Evolutionary conservation across 2,329 filamentous ascomycete genomes (phyloP).

Genomic region (Paecilomyces formosus): DNA sequence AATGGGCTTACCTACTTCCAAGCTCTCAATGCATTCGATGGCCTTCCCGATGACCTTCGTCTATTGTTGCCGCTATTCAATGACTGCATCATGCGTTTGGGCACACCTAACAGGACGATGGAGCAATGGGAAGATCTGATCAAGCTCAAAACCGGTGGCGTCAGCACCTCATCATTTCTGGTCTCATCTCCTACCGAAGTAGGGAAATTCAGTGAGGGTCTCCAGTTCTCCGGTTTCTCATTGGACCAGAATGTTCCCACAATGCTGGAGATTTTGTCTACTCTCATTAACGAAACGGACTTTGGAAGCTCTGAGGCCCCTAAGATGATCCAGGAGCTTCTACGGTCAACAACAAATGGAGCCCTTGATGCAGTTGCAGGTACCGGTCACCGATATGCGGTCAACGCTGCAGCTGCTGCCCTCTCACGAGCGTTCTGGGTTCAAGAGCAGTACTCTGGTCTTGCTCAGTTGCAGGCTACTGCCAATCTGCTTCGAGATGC

Average conservation of each 20-base stretch:
- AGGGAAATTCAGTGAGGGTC: slow-evolving; percentile 65
- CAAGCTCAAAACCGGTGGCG: slow-evolving; percentile 89
- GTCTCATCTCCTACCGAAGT: slow-evolving; percentile 69
- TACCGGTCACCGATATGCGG: slow-evolving; percentile 79
- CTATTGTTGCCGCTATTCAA: slow-evolving; percentile 83
- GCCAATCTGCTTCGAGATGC: slow-evolving; percentile 64
- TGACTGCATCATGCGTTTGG: slow-evolving; percentile 86
- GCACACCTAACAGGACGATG: slow-evolving; percentile 81
- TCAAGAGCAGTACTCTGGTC: slow-evolving; percentile 78
- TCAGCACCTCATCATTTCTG: slow-evolving; percentile 78
- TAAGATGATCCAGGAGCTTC: slow-evolving; percentile 72
- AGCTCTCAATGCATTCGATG: slow-evolving; percentile 70
- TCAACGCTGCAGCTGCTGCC: slow-evolving; percentile 73
- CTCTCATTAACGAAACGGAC: slow-evolving; percentile 76
- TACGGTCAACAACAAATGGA: slow-evolving; percentile 81
- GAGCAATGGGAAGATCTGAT: slow-evolving; percentile 93
- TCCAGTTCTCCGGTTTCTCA: slow-evolving; percentile 78
- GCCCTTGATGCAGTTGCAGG: slow-evolving; percentile 88
- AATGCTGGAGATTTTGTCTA: slow-evolving; percentile 81
- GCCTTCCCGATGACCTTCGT: slow-evolving; percentile 76
- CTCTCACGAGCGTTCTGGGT: slow-evolving; percentile 65
- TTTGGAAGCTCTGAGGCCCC: slow-evolving; percentile 79
- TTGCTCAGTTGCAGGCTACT: slow-evolving; percentile 81
- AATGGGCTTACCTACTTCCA: slow-evolving; percentile 96
- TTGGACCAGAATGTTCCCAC: slow-evolving; percentile 82